Evolutionary conservation across 257 asterid species (phyloP).

Genomic region (Coffea eugenioides): DNA sequence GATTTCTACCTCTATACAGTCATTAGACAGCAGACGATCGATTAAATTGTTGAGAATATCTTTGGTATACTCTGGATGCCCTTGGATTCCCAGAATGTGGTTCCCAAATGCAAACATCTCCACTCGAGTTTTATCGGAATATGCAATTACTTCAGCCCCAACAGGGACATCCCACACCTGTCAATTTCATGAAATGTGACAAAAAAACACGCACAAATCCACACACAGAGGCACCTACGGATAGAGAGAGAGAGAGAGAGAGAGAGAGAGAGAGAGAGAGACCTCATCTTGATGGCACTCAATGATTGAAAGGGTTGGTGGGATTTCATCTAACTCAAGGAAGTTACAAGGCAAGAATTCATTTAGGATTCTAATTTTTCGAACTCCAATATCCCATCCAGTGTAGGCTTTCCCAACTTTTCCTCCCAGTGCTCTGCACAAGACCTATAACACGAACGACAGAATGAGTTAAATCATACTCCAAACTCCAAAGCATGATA

Average conservation of each 20-base stretch:
- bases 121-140: conserved; percentile 61
- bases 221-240: not conserved
- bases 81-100: conserved; percentile 61
- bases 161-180: conserved; percentile 77
- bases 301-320: conserved; percentile 49
- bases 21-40: conserved; percentile 49
- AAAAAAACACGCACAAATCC: too few species aligned
- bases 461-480: not conserved
- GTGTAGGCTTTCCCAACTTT: conserved; percentile 48
- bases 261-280: too few species aligned
- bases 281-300: conserved; percentile 88
- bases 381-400: conserved; percentile 85
- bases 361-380: conserved; percentile 43
- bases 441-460: conserved; percentile 24
- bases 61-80: conserved; percentile 80
- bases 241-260: too few species aligned
- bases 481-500: not conserved
- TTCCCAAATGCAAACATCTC: conserved; percentile 66
- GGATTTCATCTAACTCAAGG: conserved; percentile 41
- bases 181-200: not conserved
- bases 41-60: conserved; percentile 58
- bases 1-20: conserved; percentile 42
- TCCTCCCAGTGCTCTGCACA: conserved; percentile 78
- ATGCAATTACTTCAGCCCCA: conserved; percentile 58
- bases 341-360: conserved; percentile 36